Conservation (phyloP, 805 yeast species). For the Ogataea degrootiae region DNA sequence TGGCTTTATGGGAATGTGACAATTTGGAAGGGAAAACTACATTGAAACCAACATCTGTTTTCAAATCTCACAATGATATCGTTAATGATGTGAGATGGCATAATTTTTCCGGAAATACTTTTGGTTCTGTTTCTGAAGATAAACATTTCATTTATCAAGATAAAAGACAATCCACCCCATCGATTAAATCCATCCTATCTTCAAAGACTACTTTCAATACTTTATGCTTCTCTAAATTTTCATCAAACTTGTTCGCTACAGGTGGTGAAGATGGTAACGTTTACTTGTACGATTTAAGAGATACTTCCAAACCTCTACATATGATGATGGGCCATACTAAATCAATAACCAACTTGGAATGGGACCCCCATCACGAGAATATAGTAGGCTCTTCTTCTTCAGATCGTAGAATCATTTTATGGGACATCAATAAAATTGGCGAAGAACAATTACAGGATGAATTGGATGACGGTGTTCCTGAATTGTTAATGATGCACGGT, state of each 20-base stretch:
- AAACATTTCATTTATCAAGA: constrained; percentile 51
- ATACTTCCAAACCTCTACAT: constrained; percentile 43
- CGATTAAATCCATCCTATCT: constrained; percentile 20
- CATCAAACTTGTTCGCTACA: constrained; percentile 55
- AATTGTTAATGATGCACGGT: constrained; percentile 85
- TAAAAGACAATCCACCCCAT: constrained; percentile 32
- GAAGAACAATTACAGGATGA: constrained; percentile 84
- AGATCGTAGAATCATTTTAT: constrained; percentile 71
- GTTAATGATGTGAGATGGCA: constrained; percentile 81
- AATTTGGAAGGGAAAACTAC: background rate
- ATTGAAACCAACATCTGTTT: constrained; percentile 27
- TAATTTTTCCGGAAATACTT: constrained; percentile 39
- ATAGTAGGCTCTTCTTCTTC: constrained; percentile 71
- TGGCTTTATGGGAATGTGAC: constrained; percentile 58
- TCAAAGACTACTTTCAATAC: constrained; percentile 49
- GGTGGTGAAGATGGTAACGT: constrained; percentile 69
- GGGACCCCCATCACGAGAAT: constrained; percentile 75
- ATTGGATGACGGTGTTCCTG: constrained; percentile 88
- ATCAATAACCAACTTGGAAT: constrained; percentile 65
- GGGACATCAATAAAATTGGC: constrained; percentile 80
- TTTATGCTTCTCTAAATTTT: constrained; percentile 59
- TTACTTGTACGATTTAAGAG: constrained; percentile 59
- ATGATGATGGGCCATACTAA: constrained; percentile 79
- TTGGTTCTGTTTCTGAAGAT: constrained; percentile 78
- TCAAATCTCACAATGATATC: constrained; percentile 45